Percentiles rank a stretch among this genome's conserved stretches.
These are phyloP conservation scores for Penicillium herquei DNA, from an alignment of 495 filamentous ascomycete genomes.

Conservation along the genomic window DNA sequence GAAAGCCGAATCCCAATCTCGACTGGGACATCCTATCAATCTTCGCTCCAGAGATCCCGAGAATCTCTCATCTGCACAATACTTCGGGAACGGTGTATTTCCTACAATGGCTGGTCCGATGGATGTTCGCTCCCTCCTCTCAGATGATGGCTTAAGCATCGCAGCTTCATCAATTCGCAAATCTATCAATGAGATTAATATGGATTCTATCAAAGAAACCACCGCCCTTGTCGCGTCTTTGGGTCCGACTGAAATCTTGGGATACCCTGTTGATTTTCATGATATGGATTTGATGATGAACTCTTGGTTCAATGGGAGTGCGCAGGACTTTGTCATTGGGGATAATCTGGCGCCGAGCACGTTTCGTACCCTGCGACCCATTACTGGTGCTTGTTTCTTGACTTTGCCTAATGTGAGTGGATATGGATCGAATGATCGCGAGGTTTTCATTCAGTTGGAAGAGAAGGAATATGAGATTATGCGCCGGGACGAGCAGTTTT, in stretches of 20 bases:
- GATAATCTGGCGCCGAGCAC: slow-evolving; percentile 11
- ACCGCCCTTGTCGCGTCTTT: slow-evolving; percentile 17
- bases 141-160: slow-evolving; percentile 11
- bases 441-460: slow-evolving; percentile 20
- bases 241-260: slow-evolving; percentile 15
- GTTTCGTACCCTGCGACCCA: slow-evolving; percentile 7
- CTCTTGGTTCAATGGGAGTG: slow-evolving; percentile 22
- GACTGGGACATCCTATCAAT: slow-evolving; percentile 24
- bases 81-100: slow-evolving; percentile 28
- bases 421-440: slow-evolving; percentile 11
- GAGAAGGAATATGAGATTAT: slow-evolving; percentile 17
- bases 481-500: slow-evolving; percentile 19
- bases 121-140: slow-evolving; percentile 2
- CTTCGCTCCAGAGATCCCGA: slow-evolving; percentile 22
- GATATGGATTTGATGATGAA: slow-evolving; percentile 28
- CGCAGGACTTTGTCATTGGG: slow-evolving; percentile 24
- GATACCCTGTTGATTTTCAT: slow-evolving; percentile 14
- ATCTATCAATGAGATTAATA: slow-evolving; percentile 11
- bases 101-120: slow-evolving; percentile 16
- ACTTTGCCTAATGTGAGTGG: slow-evolving; percentile 23
- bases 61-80: slow-evolving; percentile 14
- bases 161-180: slow-evolving; percentile 21
- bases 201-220: slow-evolving; percentile 14
- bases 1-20: slow-evolving; percentile 5
- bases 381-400: slow-evolving; percentile 15